Evolutionary conservation across 768 basidiomycete species (phyloP), one percentile per base, ranked within the genome.

Genomic region (Lentinula edodes): DNA sequence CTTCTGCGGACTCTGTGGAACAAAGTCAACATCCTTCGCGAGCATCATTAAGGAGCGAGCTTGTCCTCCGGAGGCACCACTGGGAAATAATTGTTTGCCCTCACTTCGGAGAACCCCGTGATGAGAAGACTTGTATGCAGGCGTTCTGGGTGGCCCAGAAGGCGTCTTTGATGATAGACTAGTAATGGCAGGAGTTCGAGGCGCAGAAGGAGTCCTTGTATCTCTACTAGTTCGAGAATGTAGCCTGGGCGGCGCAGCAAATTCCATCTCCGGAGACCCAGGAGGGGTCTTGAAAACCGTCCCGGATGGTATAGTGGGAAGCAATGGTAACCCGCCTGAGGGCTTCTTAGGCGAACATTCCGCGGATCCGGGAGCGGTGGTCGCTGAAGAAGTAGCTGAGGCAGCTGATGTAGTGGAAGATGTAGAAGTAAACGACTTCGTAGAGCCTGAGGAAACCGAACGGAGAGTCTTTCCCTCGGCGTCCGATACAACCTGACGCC

Each of bases 1-100:
- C 56, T 58, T 91, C 72, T 84, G 78, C 0, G 91, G 91, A 62
- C 89, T 93, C 57, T 80, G 74, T 1, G 91, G 91, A 20, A 84
- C 80, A 60, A 83, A 92, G 57, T 92, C 90, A 5, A 91, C 79
- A 12, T 93, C 90, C 58, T 78, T 85, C 53, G 76, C 79, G 28
- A 93, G 76, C 85, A 90, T 83, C 72, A 85, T 76, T 66, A 90
- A 78, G 16, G 84, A 73, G 8, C 80, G 78, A 12, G 81, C 73
- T 64, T 81, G 79, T 12, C 70, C 55, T 32, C 35, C 35, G 2
- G 57, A 23, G 28, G 15, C 9, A 43, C 9, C 16, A 34, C 8
- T 8, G 3, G 56, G 56, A 41, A 45, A 35, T 2, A 32, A 13
- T 13, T 32, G 42, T 23, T 28, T 39, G 13, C 45, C 45, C 34